Evolutionary conservation across 2,329 filamentous ascomycete species (phyloP), one percentile per base, ranked within the genome.

Genomic region (Cercospora sp.): DNA sequence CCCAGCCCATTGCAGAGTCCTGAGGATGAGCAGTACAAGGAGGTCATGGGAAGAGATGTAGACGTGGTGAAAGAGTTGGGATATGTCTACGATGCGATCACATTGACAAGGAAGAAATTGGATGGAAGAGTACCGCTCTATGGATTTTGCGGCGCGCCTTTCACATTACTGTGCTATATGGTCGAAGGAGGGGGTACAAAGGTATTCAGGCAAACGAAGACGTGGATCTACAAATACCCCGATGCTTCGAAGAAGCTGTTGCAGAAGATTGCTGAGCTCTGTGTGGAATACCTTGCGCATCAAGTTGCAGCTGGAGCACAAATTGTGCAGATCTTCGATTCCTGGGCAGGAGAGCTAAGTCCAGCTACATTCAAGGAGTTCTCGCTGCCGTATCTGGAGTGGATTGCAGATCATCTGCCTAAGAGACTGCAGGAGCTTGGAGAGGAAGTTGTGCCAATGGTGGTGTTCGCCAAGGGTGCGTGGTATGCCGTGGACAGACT

Each of bases 161-260:
- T 95, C 93, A 99, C 95, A 2, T 82, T 99, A 68, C 87, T 99
- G 77, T 97, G 94, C 84, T 99, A 99, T 83, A 99, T 99, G 95
- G 93, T 98, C 18, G 95, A 99, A 81, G 95, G 95, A 16, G 95
- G 95, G 59, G 95, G 95, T 53, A 96, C 91, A 74, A 98, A 98
- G 84, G 85, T 98, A 78, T 98, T 98, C 82, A 89, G 92, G 69
- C 90, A 97, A 81, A 91, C 89, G 76, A 99, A 99, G 86, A 97
- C 91, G 28, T 99, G 95, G 95, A 89, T 98, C 69, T 99, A 94
- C 85, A 93, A 88, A 80, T 93, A 97, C 77, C 87, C 91, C 0
- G 85, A 91, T 71, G 92, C 91, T 79, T 89, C 90, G 69, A 93
- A 95, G 83, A 88, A 85, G 69, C 82, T 99, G 72, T 82, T 99